phyloP scores from a whole-genome alignment of 305 asterid species.

The Stenogyne calaminthoides region DNA sequence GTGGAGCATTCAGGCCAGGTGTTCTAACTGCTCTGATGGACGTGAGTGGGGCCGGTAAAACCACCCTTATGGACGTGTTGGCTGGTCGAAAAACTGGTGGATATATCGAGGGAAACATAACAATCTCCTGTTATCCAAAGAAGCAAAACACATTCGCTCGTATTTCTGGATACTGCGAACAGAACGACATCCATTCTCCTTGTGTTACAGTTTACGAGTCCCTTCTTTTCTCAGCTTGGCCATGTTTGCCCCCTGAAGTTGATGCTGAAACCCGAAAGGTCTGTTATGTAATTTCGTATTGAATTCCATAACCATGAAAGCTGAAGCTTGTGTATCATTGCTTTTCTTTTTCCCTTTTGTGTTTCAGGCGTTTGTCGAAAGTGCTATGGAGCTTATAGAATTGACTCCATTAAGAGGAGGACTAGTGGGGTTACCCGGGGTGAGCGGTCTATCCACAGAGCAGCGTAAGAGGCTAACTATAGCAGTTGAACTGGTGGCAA shows the following conservation, averaged over 20 bases:
- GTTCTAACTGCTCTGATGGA: constrained; percentile 53
- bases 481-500: constrained; percentile 50
- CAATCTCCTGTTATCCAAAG: constrained; percentile 46
- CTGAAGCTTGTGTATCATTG: no score
- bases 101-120: constrained; percentile 42
- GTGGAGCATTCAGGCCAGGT: constrained; percentile 51
- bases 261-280: constrained; percentile 39
- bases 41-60: constrained; percentile 52
- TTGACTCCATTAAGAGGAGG: constrained; percentile 37
- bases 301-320: no score
- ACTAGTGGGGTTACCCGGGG: constrained; percentile 47
- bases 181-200: constrained; percentile 46
- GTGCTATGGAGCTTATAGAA: constrained; percentile 50
- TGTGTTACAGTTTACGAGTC: constrained; percentile 44
- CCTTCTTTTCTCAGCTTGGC: constrained; percentile 46
- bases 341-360: no score
- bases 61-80: constrained; percentile 50
- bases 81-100: constrained; percentile 50
- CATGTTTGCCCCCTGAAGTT: constrained; percentile 40
- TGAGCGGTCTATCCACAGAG: constrained; percentile 50
- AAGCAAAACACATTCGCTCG: constrained; percentile 49
- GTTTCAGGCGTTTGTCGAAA: constrained; percentile 38
- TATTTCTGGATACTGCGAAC: constrained; percentile 52
- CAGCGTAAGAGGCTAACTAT: constrained; percentile 52
- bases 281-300: no score